A percentile compares a stretch with the other conserved stretches of the same genome.
These are phyloP conservation scores for Dryadomyces quercivorus DNA, from an alignment of 2,329 filamentous ascomycete species.

Conservation along the genomic window DNA sequence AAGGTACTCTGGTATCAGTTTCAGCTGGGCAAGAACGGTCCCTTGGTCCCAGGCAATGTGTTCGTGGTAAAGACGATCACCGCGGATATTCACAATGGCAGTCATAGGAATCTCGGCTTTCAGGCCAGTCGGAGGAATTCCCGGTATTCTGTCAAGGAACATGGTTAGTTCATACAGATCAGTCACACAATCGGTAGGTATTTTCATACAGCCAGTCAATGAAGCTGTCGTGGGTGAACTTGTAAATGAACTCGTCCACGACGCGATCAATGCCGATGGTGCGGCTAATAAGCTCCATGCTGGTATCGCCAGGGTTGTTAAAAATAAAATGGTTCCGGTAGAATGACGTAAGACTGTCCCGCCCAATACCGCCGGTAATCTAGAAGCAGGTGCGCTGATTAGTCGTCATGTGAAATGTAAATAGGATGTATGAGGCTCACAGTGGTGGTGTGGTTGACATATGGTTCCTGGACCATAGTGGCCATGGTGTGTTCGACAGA, in stretches of 20 bases:
- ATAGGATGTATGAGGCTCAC: slow-evolving; percentile 20
- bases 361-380: slow-evolving; percentile 55
- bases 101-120: slow-evolving; percentile 49
- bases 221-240: slow-evolving; percentile 48
- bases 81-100: slow-evolving; percentile 53
- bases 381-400: neutral
- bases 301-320: slow-evolving; percentile 55
- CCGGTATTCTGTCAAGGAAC: slow-evolving; percentile 33
- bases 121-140: slow-evolving; percentile 43
- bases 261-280: slow-evolving; percentile 62
- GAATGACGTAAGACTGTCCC: slow-evolving; percentile 49
- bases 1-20: slow-evolving; percentile 51
- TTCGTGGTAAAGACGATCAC: slow-evolving; percentile 56
- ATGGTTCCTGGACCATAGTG: slow-evolving; percentile 71
- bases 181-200: neutral
- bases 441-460: slow-evolving; percentile 67
- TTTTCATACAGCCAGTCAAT: slow-evolving; percentile 55
- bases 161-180: no score
- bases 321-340: slow-evolving; percentile 67
- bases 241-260: slow-evolving; percentile 58
- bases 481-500: slow-evolving; percentile 62
- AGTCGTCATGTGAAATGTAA: neutral
- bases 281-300: slow-evolving; percentile 56
- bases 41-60: slow-evolving; percentile 62
- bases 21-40: slow-evolving; percentile 48